Conservation (phyloP, 352 stramenopile species). For the Phytopythium ostracodes region DNA sequence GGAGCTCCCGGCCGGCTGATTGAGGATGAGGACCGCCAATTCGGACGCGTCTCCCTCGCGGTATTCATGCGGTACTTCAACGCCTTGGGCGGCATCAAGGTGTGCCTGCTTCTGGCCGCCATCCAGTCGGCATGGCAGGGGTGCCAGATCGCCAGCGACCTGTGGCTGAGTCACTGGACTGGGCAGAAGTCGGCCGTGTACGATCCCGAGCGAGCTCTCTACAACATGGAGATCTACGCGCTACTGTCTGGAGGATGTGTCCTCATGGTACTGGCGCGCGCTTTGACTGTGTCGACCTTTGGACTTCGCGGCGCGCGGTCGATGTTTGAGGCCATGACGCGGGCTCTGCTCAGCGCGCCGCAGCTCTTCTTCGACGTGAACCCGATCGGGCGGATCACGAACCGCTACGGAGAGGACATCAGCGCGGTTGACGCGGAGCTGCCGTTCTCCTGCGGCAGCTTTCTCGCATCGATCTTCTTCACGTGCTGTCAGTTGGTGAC, state of each 20-base stretch:
- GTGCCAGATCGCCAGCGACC: slow-evolving; percentile 24
- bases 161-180: slow-evolving; percentile 38
- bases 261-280: slow-evolving; percentile 32
- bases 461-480: slow-evolving; percentile 53
- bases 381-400: slow-evolving; percentile 85
- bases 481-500: slow-evolving; percentile 69
- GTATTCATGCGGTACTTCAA: slow-evolving; percentile 40
- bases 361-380: slow-evolving; percentile 91
- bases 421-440: slow-evolving; percentile 82
- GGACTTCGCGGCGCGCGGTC: slow-evolving; percentile 33
- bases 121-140: slow-evolving; percentile 25
- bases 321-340: slow-evolving; percentile 86
- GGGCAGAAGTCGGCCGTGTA: slow-evolving; percentile 18
- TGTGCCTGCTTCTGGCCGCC: slow-evolving; percentile 10
- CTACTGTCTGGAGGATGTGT: slow-evolving; percentile 16
- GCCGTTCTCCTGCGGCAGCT: slow-evolving; percentile 20
- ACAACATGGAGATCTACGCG: slow-evolving; percentile 32
- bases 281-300: slow-evolving; percentile 26
- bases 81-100: slow-evolving; percentile 24
- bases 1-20: slow-evolving; percentile 17
- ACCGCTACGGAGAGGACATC: slow-evolving; percentile 88
- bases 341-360: slow-evolving; percentile 77
- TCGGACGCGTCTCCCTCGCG: slow-evolving; percentile 26
- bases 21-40: slow-evolving; percentile 31
- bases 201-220: slow-evolving; percentile 14